Evolutionary conservation across 352 stramenopile genomes (phyloP).

Genomic region (Pythium sukuiense): DNA sequence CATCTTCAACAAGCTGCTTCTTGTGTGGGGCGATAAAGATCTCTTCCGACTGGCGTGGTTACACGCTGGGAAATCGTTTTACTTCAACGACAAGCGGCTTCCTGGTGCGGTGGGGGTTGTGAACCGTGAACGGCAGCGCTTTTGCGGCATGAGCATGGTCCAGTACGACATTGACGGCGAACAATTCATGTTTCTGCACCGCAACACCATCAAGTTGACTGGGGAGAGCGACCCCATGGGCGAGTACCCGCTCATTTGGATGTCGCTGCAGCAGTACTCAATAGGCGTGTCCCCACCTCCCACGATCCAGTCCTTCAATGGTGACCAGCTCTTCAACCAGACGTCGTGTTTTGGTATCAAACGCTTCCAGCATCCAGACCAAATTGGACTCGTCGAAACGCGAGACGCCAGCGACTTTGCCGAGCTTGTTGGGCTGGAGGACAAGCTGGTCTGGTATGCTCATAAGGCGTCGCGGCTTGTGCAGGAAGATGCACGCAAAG

Average conservation of each 20-base stretch:
- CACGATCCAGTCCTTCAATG: slow-evolving; percentile 58
- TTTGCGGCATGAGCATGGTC: slow-evolving; percentile 36
- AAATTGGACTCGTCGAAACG: slow-evolving; percentile 7
- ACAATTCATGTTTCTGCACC: slow-evolving; percentile 29
- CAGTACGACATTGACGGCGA: slow-evolving; percentile 30
- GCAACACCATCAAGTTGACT: slow-evolving; percentile 58
- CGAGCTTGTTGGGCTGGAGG: slow-evolving; percentile 19
- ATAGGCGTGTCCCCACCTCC: slow-evolving; percentile 25
- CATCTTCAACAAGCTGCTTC: slow-evolving; percentile 24
- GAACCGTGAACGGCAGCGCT: slow-evolving; percentile 20
- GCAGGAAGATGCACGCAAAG: not conserved
- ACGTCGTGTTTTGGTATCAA: slow-evolving; percentile 71
- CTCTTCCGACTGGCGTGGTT: slow-evolving; percentile 35
- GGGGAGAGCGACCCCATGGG: slow-evolving; percentile 22
- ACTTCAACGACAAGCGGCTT: slow-evolving; percentile 27
- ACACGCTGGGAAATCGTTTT: slow-evolving; percentile 14
- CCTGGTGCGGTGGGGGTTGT: slow-evolving; percentile 27
- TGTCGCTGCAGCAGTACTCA: slow-evolving; percentile 43
- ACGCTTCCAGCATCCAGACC: slow-evolving; percentile 28
- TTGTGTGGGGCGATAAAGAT: slow-evolving; percentile 40
- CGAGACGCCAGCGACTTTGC: not conserved
- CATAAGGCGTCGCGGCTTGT: slow-evolving; percentile 9
- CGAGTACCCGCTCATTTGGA: slow-evolving; percentile 41
- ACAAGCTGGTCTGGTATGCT: slow-evolving; percentile 23
- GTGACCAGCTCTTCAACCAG: slow-evolving; percentile 60